Conservation (phyloP, 2,329 filamentous ascomycete genomes). For the Xylaria sp. region DNA sequence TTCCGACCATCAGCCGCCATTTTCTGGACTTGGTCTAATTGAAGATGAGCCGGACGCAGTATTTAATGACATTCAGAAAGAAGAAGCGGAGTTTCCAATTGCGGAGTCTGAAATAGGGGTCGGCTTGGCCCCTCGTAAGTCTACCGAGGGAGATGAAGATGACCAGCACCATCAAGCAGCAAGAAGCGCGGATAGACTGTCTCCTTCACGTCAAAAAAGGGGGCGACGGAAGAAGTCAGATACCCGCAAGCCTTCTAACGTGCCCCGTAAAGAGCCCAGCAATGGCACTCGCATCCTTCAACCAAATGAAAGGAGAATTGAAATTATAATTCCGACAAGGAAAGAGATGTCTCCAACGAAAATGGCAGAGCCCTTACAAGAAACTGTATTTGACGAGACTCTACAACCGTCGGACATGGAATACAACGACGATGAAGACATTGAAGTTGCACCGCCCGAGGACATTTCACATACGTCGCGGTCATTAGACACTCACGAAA, state of each 20-base stretch:
- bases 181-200: not conserved
- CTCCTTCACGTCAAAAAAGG: slow-evolving; percentile 10
- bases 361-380: not conserved
- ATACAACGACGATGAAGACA: not conserved
- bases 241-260: not conserved
- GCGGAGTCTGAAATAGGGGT: not conserved
- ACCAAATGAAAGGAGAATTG: slow-evolving; percentile 34
- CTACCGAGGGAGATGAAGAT: slow-evolving; percentile 16
- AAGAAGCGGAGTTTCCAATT: not conserved
- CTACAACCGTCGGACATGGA: not conserved
- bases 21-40: not conserved
- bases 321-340: slow-evolving; percentile 35
- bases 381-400: not conserved
- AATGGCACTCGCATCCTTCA: not conserved
- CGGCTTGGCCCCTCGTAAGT: not conserved
- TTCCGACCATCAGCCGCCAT: not conserved
- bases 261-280: not conserved
- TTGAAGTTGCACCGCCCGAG: not conserved
- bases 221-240: slow-evolving; percentile 24
- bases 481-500: not conserved
- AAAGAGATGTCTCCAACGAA: slow-evolving; percentile 9
- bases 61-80: not conserved
- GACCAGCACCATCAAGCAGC: slow-evolving; percentile 8
- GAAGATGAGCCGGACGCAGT: not conserved
- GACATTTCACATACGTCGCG: not conserved